These are phyloP conservation scores for Monosporascus cannonballus DNA, from an alignment of 2,329 filamentous ascomycete species.

Conservation along the genomic window DNA sequence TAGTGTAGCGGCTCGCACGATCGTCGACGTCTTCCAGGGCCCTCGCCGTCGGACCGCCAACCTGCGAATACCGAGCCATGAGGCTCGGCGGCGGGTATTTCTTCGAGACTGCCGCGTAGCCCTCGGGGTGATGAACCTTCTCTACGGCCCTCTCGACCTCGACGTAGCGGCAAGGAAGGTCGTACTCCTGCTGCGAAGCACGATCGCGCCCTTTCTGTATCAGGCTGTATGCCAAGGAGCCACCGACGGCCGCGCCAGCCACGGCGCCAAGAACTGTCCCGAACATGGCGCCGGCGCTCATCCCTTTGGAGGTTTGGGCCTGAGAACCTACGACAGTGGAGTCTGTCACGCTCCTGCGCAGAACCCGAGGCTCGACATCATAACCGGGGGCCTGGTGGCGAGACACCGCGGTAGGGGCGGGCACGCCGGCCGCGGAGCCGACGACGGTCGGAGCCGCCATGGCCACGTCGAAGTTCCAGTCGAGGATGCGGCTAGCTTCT, in stretches of 20 bases:
- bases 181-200: slow-evolving; percentile 34
- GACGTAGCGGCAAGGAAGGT: slow-evolving; percentile 34
- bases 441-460: slow-evolving; percentile 18
- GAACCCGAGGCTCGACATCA: slow-evolving; percentile 18
- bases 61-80: slow-evolving; percentile 30
- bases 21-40: slow-evolving; percentile 35
- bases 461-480: slow-evolving; percentile 44
- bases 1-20: slow-evolving; percentile 32
- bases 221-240: slow-evolving; percentile 63
- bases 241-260: slow-evolving; percentile 64
- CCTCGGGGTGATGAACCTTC: slow-evolving; percentile 31
- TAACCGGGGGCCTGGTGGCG: slow-evolving; percentile 2
- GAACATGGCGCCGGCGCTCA: slow-evolving; percentile 58
- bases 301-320: slow-evolving; percentile 30
- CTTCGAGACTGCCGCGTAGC: slow-evolving; percentile 23
- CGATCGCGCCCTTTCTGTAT: slow-evolving; percentile 49
- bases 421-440: slow-evolving; percentile 11
- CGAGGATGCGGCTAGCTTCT: slow-evolving; percentile 38
- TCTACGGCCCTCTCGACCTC: slow-evolving; percentile 32
- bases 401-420: slow-evolving; percentile 9
- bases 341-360: slow-evolving; percentile 30
- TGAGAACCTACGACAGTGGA: slow-evolving; percentile 23
- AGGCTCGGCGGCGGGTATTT: slow-evolving; percentile 31
- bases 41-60: slow-evolving; percentile 15
- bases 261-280: slow-evolving; percentile 69